Evolutionary conservation across 2,329 filamentous ascomycete genomes (phyloP).

Genomic region (Ceratocystis eucalypticola): DNA sequence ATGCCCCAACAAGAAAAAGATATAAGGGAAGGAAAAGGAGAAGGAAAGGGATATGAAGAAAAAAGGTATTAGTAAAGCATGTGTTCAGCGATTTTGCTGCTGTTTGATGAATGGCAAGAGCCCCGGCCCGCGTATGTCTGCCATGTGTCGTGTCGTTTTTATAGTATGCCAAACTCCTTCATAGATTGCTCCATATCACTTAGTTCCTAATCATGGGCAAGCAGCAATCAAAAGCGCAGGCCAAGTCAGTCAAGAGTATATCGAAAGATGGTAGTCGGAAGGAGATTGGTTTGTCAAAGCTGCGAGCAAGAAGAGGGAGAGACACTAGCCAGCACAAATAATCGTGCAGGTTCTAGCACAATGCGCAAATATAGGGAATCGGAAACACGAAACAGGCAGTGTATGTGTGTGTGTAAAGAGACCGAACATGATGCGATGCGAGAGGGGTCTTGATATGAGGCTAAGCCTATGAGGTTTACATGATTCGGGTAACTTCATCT

Average conservation of each 20-base stretch:
- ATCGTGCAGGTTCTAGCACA: constrained; percentile 1
- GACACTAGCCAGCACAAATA: background rate
- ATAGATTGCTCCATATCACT: constrained; percentile 29
- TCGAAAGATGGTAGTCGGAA: background rate
- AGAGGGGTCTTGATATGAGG: constrained; percentile 6
- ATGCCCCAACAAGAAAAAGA: background rate
- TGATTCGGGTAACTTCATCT: constrained; percentile 81
- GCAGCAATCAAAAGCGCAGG: constrained; percentile 7
- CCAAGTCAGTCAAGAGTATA: background rate
- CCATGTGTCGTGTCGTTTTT: constrained; percentile 19
- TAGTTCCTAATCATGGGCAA: constrained; percentile 17
- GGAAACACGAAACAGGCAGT: background rate
- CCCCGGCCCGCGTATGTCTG: background rate
- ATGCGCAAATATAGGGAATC: background rate
- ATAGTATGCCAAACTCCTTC: constrained; percentile 31
- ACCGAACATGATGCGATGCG: background rate
- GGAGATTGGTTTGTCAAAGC: background rate
- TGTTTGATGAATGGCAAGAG: background rate
- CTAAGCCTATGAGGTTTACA: constrained; percentile 40
- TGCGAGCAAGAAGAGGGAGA: background rate
- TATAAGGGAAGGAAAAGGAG: background rate
- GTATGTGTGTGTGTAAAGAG: background rate
- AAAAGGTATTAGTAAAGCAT: background rate
- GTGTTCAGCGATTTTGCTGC: background rate
- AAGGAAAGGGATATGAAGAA: background rate